A percentile compares a stretch with the other conserved stretches of the same genome.
These are phyloP conservation scores for Letharia lupina DNA, from an alignment of 495 filamentous ascomycete species.

Conservation along the genomic window DNA sequence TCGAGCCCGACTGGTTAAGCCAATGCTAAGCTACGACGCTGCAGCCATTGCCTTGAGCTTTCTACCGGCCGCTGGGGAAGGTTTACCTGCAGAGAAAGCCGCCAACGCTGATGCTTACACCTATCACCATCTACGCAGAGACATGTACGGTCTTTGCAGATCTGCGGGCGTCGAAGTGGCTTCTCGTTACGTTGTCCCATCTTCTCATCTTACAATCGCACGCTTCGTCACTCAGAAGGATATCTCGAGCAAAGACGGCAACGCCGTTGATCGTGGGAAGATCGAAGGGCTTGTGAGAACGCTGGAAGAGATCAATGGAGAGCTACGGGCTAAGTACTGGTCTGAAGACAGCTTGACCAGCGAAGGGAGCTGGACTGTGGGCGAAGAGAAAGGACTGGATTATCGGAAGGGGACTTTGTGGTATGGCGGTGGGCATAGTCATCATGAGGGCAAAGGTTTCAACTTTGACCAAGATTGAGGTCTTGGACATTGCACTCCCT, in stretches of 20 bases:
- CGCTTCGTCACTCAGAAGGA: constrained; percentile 59
- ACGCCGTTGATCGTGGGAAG: constrained; percentile 35
- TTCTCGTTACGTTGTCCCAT: constrained; percentile 76
- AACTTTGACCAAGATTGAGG: not conserved
- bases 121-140: constrained; percentile 82
- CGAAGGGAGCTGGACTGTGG: constrained; percentile 60
- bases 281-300: constrained; percentile 51
- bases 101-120: constrained; percentile 52
- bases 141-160: constrained; percentile 56
- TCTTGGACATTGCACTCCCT: not conserved
- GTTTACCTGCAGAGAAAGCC: constrained; percentile 24
- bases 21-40: constrained; percentile 74
- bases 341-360: constrained; percentile 32
- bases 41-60: constrained; percentile 80
- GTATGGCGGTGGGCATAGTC: constrained; percentile 71
- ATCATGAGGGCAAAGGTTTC: constrained; percentile 53
- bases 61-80: constrained; percentile 61
- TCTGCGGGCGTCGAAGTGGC: constrained; percentile 51
- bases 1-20: constrained; percentile 67
- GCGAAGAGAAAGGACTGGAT: constrained; percentile 67
- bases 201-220: constrained; percentile 79
- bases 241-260: constrained; percentile 31
- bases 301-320: constrained; percentile 69
- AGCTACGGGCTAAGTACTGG: constrained; percentile 62
- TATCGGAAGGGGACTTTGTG: constrained; percentile 62